Percentiles rank a stretch among this genome's conserved stretches.
These are phyloP conservation scores for Penicillium coffeae DNA, from an alignment of 495 filamentous ascomycete genomes.

Conservation along the genomic window DNA sequence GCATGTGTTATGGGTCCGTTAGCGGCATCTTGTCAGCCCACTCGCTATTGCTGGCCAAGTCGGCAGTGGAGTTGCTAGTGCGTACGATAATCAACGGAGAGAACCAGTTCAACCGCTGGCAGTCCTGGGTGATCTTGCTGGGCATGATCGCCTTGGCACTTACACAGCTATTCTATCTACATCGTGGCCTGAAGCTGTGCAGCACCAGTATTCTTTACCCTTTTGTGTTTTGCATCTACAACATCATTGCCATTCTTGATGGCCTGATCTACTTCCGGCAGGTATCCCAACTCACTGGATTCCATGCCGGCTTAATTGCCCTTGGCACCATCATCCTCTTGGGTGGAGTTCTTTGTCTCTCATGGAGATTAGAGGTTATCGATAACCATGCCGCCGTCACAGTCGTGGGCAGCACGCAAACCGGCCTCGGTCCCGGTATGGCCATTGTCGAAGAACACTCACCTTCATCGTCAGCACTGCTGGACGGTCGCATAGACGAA, in stretches of 20 bases:
- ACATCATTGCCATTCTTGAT: conserved; percentile 97
- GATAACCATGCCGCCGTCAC: conserved; percentile 49
- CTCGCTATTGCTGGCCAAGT: conserved; percentile 89
- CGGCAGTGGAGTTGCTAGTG: conserved; percentile 93
- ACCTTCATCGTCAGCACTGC: conserved; percentile 17
- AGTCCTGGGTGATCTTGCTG: conserved; percentile 91
- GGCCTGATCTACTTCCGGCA: conserved; percentile 96
- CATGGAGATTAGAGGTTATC: conserved; percentile 84
- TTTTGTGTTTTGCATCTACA: conserved; percentile 98
- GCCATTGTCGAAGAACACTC: conserved; percentile 37
- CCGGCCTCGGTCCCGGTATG: conserved; percentile 43
- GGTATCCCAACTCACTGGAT: conserved; percentile 65
- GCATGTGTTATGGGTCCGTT: conserved; percentile 82
- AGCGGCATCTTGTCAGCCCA: conserved; percentile 95
- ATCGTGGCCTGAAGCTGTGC: conserved; percentile 87
- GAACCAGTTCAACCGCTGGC: conserved; percentile 97
- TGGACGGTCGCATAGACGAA: conserved; percentile 30
- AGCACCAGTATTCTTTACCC: conserved; percentile 97
- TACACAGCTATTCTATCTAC: conserved; percentile 90
- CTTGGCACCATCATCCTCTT: conserved; percentile 85
- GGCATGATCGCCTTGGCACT: conserved; percentile 79
- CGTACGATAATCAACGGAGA: conserved; percentile 79
- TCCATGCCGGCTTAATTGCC: conserved; percentile 79
- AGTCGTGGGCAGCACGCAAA: conserved; percentile 36
- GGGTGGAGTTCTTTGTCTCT: conserved; percentile 82